Conservation (phyloP, 441 rosid genomes). For the Jatropha podagrica region DNA sequence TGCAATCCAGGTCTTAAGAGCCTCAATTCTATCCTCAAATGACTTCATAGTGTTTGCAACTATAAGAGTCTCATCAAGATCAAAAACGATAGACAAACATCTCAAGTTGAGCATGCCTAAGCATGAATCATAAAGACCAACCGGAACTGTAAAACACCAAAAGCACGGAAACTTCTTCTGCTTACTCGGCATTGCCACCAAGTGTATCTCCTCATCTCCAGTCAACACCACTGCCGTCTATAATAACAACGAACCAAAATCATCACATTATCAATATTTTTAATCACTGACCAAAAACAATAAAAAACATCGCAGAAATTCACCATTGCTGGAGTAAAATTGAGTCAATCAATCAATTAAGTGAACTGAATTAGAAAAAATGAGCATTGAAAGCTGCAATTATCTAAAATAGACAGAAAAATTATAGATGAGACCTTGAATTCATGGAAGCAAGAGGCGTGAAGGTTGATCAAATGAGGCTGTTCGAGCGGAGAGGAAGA, state of each 20-base stretch:
- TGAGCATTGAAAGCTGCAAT: constrained; percentile 3
- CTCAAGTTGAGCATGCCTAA: constrained; percentile 78
- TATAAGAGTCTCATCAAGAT: constrained; percentile 93
- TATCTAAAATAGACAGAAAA: not conserved
- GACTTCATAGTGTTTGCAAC: constrained; percentile 98
- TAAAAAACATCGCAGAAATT: not conserved
- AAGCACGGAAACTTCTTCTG: constrained; percentile 97
- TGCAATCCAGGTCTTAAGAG: constrained; percentile 71
- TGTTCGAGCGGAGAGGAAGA: constrained; percentile 61
- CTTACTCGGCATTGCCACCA: constrained; percentile 99
- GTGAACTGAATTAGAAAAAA: not conserved
- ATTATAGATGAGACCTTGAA: constrained; percentile 48
- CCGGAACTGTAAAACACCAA: constrained; percentile 87
- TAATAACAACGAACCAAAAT: constrained; percentile 8
- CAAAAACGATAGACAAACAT: constrained; percentile 90
- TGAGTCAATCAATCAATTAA: not conserved
- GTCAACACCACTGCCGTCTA: constrained; percentile 87
- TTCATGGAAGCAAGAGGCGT: constrained; percentile 87
- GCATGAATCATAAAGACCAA: constrained; percentile 76
- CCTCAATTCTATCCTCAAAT: constrained; percentile 84
- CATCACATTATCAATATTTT: not conserved
- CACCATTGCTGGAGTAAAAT: not conserved
- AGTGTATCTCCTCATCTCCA: constrained; percentile 87
- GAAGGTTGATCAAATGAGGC: constrained; percentile 73
- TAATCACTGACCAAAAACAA: not conserved